These are phyloP conservation scores for Ramalina intermedia DNA, from an alignment of 495 filamentous ascomycete species.

Conservation along the genomic window DNA sequence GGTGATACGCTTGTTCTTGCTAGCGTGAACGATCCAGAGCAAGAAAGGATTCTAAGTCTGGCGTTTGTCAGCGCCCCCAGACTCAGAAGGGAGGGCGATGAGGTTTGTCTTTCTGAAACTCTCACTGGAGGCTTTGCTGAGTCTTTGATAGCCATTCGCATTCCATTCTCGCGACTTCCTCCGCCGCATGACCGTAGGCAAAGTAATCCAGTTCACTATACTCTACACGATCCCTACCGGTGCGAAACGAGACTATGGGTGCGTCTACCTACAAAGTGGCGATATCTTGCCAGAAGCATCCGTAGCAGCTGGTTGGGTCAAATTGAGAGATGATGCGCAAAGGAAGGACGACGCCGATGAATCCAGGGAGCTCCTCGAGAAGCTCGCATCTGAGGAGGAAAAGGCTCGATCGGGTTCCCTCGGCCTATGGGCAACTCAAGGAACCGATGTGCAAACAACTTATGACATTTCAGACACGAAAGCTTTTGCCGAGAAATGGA, in stretches of 20 bases:
- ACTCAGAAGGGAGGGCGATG: conserved; percentile 76
- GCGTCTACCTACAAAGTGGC: conserved; percentile 55
- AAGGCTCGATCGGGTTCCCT: conserved; percentile 62
- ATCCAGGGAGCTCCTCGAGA: conserved; percentile 51
- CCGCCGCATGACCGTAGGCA: conserved; percentile 69
- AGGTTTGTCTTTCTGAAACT: conserved; percentile 32
- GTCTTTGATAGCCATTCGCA: conserved; percentile 45
- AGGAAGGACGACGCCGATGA: conserved; percentile 73
- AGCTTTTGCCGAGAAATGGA: conserved; percentile 57
- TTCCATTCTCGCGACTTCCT: conserved; percentile 91
- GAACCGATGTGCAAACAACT: conserved; percentile 52
- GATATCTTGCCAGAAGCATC: conserved; percentile 62
- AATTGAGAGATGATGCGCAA: conserved; percentile 82
- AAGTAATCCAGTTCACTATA: conserved; percentile 67
- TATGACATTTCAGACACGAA: conserved; percentile 66
- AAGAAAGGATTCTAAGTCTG: conserved; percentile 73
- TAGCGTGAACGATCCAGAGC: conserved; percentile 54
- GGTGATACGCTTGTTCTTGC: conserved; percentile 81
- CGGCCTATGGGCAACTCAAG: conserved; percentile 54
- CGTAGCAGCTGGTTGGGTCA: conserved; percentile 77
- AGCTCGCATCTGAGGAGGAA: conserved; percentile 62
- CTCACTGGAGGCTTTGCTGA: neutral
- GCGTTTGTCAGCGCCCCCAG: conserved; percentile 84
- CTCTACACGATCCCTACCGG: conserved; percentile 73
- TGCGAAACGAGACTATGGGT: conserved; percentile 73